Evolutionary conservation across 768 basidiomycete genomes (phyloP).

Genomic region (Lactifluus hygrophoroides): DNA sequence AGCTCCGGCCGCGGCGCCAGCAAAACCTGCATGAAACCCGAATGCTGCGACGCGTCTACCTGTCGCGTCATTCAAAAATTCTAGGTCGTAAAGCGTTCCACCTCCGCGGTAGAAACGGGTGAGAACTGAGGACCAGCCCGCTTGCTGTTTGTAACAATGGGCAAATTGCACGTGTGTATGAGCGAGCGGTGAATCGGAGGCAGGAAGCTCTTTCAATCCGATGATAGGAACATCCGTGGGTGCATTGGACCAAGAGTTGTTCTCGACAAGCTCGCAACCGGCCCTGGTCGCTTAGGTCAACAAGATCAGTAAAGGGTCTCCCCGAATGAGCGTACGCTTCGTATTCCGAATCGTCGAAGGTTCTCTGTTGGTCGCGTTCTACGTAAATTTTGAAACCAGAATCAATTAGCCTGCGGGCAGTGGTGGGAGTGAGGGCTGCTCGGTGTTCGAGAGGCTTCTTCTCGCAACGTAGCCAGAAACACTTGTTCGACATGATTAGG

Average conservation of each 20-base stretch:
- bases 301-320: neutral
- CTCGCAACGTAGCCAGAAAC: slow-evolving; percentile 94
- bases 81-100: slow-evolving; percentile 88
- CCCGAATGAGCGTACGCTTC: slow-evolving; percentile 57
- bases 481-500: slow-evolving; percentile 36
- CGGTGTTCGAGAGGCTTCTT: slow-evolving; percentile 92
- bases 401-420: slow-evolving; percentile 79
- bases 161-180: slow-evolving; percentile 98
- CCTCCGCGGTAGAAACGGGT: slow-evolving; percentile 76
- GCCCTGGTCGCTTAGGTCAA: slow-evolving; percentile 42
- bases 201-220: slow-evolving; percentile 93
- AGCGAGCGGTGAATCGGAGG: slow-evolving; percentile 69
- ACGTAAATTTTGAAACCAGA: slow-evolving; percentile 86
- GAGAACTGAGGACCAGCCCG: slow-evolving; percentile 82
- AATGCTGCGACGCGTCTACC: slow-evolving; percentile 96
- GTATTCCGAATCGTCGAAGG: slow-evolving; percentile 90
- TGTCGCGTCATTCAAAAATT: slow-evolving; percentile 79
- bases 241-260: slow-evolving; percentile 85
- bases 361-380: slow-evolving; percentile 89
- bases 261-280: slow-evolving; percentile 79
- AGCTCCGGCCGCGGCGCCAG: slow-evolving; percentile 90
- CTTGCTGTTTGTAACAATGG: slow-evolving; percentile 95
- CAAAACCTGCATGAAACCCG: slow-evolving; percentile 96
- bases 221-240: slow-evolving; percentile 72
- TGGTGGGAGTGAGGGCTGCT: slow-evolving; percentile 87